Conservation (phyloP, 2,329 filamentous ascomycete genomes). For the Talaromyces atroroseus region DNA sequence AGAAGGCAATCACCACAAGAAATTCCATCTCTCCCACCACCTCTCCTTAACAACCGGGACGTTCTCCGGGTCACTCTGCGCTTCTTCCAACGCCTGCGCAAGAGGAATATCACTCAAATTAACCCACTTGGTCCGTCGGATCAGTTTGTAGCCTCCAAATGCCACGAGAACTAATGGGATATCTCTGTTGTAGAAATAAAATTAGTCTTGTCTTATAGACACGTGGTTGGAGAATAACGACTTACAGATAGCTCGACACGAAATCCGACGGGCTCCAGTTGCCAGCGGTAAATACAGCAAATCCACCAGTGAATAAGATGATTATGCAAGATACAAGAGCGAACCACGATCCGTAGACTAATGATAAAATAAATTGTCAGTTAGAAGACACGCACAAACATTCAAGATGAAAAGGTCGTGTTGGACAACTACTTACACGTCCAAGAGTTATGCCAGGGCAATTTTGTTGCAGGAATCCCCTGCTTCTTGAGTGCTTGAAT, state of each 20-base stretch:
- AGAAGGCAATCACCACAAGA: slow-evolving; percentile 24
- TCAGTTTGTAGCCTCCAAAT: slow-evolving; percentile 60
- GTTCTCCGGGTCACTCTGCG: slow-evolving; percentile 32
- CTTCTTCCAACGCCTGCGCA: slow-evolving; percentile 47
- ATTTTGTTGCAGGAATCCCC: slow-evolving; percentile 43
- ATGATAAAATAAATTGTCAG: neutral
- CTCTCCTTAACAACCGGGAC: slow-evolving; percentile 20
- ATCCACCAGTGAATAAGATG: slow-evolving; percentile 66
- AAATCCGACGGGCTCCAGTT: slow-evolving; percentile 55
- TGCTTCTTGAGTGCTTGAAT: slow-evolving; percentile 52
- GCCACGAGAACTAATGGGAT: slow-evolving; percentile 55
- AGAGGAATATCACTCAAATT: slow-evolving; percentile 50
- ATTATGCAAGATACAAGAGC: slow-evolving; percentile 57
- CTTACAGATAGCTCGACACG: slow-evolving; percentile 59
- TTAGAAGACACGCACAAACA: neutral
- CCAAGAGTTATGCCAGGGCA: slow-evolving; percentile 62
- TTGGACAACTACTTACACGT: slow-evolving; percentile 34
- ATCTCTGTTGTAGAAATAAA: slow-evolving; percentile 38
- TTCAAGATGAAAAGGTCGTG: neutral
- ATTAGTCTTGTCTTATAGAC: neutral
- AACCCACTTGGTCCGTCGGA: slow-evolving; percentile 56
- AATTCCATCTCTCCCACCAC: slow-evolving; percentile 27
- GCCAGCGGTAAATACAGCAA: slow-evolving; percentile 56
- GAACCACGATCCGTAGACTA: slow-evolving; percentile 56
- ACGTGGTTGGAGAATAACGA: slow-evolving; percentile 22